Evolutionary conservation across 2,329 filamentous ascomycete species (phyloP), one percentile per base, ranked within the genome.

Genomic region (Hirsutella thompsonii): DNA sequence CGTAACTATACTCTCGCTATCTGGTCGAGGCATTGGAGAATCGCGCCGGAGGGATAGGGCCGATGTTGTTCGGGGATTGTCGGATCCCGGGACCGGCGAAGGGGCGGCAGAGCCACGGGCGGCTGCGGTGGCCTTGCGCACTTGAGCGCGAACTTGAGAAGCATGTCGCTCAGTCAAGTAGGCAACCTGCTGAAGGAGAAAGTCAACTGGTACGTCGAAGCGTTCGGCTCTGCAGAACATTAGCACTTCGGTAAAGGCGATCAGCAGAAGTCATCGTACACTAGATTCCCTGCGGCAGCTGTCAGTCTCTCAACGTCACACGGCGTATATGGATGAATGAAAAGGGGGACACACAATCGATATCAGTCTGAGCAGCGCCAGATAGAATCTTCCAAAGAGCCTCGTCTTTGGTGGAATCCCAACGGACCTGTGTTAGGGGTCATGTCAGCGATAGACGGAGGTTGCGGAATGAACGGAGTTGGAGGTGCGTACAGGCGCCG

Each of bases 111-210:
- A 76, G 42, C 72, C 72, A 40, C 72, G 69, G 19, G 68, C 69
- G 3, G 70, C 69, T 6, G 71, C 72, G 3, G 74, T 77, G 35
- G 81, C 77, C 55, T 82, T 92, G 46, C 84, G 79, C 68, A 96
- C 87, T 63, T 95, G 88, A 18, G 84, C 88, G 49, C 86, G 79
- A 37, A 96, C 85, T 57, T 95, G 87, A 1, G 85, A 84, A 21
- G 93, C 75, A 63, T 96, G 87, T 39, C 85, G 74, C 57, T 96
- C 89, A 55, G 92, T 94, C 5, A 96, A 75, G 75, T 88, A 94
- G 59, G 87, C 88, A 47, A 88, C 88, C 62, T 98, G 88, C 57
- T 94, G 86, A 14, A 95, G 75, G 26, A 98, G 72, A 55, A 96
- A 96, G 33, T 87, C 74, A 43, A 93, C 77, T 20, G 85, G 82